Base-by-base conservation (phyloP, 2,329 filamentous ascomycete species). In the Sporothrix protearum region DNA sequence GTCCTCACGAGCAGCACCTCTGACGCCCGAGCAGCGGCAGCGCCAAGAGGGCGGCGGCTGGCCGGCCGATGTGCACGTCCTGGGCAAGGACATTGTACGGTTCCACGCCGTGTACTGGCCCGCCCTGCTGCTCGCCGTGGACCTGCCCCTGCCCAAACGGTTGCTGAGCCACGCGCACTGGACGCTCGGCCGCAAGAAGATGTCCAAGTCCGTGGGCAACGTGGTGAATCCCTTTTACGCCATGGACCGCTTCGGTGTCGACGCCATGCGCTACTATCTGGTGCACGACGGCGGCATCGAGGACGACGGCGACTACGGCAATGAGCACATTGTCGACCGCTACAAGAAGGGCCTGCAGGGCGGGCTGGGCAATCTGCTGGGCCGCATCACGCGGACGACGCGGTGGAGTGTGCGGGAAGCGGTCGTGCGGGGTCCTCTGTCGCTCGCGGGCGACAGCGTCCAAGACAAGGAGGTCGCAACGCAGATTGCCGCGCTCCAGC, bases 71-170 rank as follows among this genome's bases (percentile, higher is more conserved):
- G 86, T 96, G 22, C 96, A 99, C 61, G 89, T 99, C 33, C 91
- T 99, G 71, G 96, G 96, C 66, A 99, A 99, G 81, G 96, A 99
- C 79, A 99, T 99, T 75, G 85, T 97, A 71, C 91, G 94, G 22
- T 99, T 99, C 80, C 96, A 99, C 79, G 95, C 93, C 80, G 90
- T 99, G 64, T 99, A 99, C 84, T 99, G 96, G 96, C 96, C 96
- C 0, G 96, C 96, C 3, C 91, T 99, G 76, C 88, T 99, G 19
- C 91, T 99, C 86, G 95, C 96, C 1, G 84, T 97, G 16, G 89
- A 90, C 68, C 84, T 98, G 4, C 91, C 93, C 0, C 83, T 92
- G 0, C 93, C 96, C 0, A 91, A 89, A 77, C 89, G 89, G 74
- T 87, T 99, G 42, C 84, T 99, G 2, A 93, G 93, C 69, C 96